Percentiles rank a stretch among this genome's conserved stretches.
Evolutionary conservation across 2,329 filamentous ascomycete species (phyloP).

Genomic region (Lachnellula cervina): DNA sequence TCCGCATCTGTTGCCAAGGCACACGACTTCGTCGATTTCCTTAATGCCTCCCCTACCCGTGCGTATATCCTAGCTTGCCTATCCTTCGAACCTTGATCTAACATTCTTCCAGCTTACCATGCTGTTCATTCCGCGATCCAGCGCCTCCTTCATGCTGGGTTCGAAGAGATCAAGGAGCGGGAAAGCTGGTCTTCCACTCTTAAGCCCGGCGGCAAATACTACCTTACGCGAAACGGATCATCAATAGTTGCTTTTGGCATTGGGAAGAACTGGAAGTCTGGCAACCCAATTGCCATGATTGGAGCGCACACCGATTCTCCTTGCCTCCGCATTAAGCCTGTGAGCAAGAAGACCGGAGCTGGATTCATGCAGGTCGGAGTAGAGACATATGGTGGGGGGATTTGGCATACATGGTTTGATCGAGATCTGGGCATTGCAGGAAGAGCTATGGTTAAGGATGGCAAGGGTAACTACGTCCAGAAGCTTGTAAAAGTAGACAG

Average conservation of each 20-base stretch:
- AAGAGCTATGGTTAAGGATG: constrained; percentile 73
- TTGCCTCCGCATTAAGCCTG: constrained; percentile 85
- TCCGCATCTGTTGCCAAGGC: constrained; percentile 31
- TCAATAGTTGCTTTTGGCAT: constrained; percentile 92
- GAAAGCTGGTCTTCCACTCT: constrained; percentile 80
- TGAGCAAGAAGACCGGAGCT: constrained; percentile 80
- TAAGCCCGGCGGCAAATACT: constrained; percentile 88
- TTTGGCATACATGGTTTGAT: constrained; percentile 99
- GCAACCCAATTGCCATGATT: constrained; percentile 87
- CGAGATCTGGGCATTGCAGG: constrained; percentile 88
- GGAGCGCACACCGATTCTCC: constrained; percentile 96
- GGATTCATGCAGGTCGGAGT: constrained; percentile 94
- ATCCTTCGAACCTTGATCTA: not conserved
- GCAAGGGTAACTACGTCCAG: constrained; percentile 69
- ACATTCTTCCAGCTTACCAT: constrained; percentile 70
- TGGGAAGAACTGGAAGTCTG: constrained; percentile 83
- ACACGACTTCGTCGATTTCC: constrained; percentile 80
- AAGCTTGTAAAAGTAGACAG: constrained; percentile 86
- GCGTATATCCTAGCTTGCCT: constrained; percentile 32
- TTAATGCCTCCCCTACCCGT: constrained; percentile 94
- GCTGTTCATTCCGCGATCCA: constrained; percentile 75
- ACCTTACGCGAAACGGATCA: constrained; percentile 87
- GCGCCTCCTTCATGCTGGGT: constrained; percentile 77
- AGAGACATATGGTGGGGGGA: constrained; percentile 92
- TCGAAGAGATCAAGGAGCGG: constrained; percentile 82